Evolutionary conservation across 352 stramenopile species (phyloP), one percentile per base, ranked within the genome.

Genomic region (Plasmopara halstedii): DNA sequence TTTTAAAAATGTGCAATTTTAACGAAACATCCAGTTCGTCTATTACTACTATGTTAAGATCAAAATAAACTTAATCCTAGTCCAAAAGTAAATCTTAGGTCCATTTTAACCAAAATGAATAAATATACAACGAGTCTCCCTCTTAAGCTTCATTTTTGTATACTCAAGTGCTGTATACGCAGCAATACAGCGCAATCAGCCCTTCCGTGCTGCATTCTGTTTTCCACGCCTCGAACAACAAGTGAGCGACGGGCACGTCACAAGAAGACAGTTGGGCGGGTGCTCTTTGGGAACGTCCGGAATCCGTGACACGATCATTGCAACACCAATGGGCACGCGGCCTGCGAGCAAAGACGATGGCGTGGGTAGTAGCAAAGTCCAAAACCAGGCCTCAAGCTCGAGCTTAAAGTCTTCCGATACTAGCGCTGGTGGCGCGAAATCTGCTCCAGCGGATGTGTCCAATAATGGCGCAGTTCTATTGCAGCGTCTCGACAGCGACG

Each of bases 281-380:
- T 46, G 43, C 32, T 49, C 44, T 47, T 8, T 44, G 18, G 17
- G 17, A 20, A 46, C 26, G 17, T 39, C 31, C 32, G 19, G 37
- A 43, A 33, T 15, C 35, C 44, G 53, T 39, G 27, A 41, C 17
- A 32, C 20, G 32, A n/a, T 29, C 17, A 49, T 42, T 32, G 21
- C 41, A 39, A 22, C 25, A 44, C 39, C 33, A 33, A 67, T 63
- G 53, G 58, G 58, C 31, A 63, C 48, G 49, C 44, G 48, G 41
- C 58, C 53, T 38, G 45, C 38, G 44, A 57, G 44, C 37, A 45
- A 67, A 50, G 58, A 67, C 53, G 45, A 26, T 29, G 42, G 42
- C 17, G 50, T 46, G 32, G 34, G 8, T 18, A 20, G 11, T 21
- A 39, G 11, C 31, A 49, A 48, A 23, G 29, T 26, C 21, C 39